Percentiles rank a stretch among this genome's conserved stretches.
These are phyloP conservation scores for Chaetoceros muelleri DNA, from an alignment of 108 stramenopile species.

Conservation along the genomic window DNA sequence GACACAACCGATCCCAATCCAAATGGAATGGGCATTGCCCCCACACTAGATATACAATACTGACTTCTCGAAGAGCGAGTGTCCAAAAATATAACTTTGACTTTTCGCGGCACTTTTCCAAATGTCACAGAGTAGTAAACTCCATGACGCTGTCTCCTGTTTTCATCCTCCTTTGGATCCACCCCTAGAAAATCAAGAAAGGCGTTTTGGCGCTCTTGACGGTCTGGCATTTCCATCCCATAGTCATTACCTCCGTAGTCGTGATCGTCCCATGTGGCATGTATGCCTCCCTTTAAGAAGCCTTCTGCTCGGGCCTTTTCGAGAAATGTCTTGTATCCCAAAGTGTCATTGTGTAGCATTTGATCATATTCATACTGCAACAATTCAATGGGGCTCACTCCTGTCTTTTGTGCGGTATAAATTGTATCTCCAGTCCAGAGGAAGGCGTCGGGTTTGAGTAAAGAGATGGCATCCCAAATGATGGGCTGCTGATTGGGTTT, in stretches of 20 bases:
- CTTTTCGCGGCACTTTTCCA: constrained; percentile 12
- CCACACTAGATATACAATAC: constrained; percentile 66
- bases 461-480: constrained; percentile 51
- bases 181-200: constrained; percentile 71
- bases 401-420: constrained; percentile 52
- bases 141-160: constrained; percentile 53
- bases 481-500: constrained; percentile 3
- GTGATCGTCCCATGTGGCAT: constrained; percentile 86
- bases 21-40: constrained; percentile 23
- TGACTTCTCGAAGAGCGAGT: constrained; percentile 64
- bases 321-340: constrained; percentile 46
- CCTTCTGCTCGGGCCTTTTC: not conserved
- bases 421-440: constrained; percentile 80
- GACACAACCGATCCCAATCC: constrained; percentile 45
- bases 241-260: constrained; percentile 89
- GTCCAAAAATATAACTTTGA: constrained; percentile 71
- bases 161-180: constrained; percentile 4
- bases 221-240: constrained; percentile 43
- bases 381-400: constrained; percentile 28
- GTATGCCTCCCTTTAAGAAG: constrained; percentile 11
- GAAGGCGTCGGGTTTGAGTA: constrained; percentile 38
- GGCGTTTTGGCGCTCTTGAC: constrained; percentile 27
- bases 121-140: constrained; percentile 22
- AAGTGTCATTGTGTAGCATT: constrained; percentile 44
- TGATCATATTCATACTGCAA: constrained; percentile 42